A percentile compares a stretch with the other conserved stretches of the same genome.
Conservation (phyloP, 768 basidiomycete genomes). For the Omphalotus guepiniiformis region DNA sequence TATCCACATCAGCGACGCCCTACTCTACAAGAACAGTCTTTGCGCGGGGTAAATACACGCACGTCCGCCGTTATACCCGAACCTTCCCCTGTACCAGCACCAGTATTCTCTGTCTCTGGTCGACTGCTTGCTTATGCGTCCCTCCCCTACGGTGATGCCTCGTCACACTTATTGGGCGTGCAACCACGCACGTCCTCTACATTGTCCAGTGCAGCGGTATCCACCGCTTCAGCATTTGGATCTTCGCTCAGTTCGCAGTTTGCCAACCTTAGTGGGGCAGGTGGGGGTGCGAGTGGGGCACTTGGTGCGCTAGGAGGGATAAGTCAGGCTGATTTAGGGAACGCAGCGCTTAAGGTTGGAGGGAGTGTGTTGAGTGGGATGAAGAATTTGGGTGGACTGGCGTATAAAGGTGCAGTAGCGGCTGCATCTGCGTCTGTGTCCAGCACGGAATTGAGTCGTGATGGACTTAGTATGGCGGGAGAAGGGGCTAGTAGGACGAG, state of each 20-base stretch:
- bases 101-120: conserved; percentile 56
- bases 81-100: conserved; percentile 25
- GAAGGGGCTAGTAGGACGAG: conserved; percentile 14
- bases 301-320: conserved; percentile 11
- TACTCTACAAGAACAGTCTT: neutral
- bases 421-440: conserved; percentile 16
- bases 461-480: conserved; percentile 3
- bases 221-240: conserved; percentile 19
- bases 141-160: conserved; percentile 15
- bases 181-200: conserved; percentile 12
- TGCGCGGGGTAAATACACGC: neutral
- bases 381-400: conserved; percentile 59
- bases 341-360: conserved; percentile 54
- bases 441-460: conserved; percentile 8
- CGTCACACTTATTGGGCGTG: conserved; percentile 13
- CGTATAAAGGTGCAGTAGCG: conserved; percentile 45
- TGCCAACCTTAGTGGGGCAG: conserved; percentile 6
- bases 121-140: conserved; percentile 61
- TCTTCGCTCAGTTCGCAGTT: conserved; percentile 8
- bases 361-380: conserved; percentile 61
- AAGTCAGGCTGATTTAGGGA: conserved; percentile 47
- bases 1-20: conserved; percentile 6
- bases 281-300: conserved; percentile 6
- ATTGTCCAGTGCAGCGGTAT: conserved; percentile 17
- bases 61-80: conserved; percentile 6